Conservation (phyloP, 257 asterid genomes). For the Solanum rostratum region DNA sequence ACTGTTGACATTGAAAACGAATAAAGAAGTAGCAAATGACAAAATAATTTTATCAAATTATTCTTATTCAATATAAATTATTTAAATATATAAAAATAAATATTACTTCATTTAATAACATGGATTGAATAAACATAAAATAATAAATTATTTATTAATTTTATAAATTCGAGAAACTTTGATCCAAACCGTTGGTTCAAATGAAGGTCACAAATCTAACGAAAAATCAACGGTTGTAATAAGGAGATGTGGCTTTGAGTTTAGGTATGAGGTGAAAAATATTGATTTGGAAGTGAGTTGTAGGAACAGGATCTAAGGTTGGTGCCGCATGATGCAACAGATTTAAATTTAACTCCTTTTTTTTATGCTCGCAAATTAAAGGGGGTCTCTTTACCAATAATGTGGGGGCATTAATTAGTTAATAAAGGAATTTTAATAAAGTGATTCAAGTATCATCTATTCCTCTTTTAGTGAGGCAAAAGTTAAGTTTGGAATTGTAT, state of each 20-base stretch:
- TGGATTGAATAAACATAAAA: too few species aligned
- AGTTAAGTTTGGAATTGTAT: neutral
- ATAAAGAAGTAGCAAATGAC: too few species aligned
- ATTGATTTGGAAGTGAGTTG: neutral
- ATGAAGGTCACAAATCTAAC: neutral
- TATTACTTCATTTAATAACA: too few species aligned
- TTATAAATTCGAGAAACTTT: too few species aligned
- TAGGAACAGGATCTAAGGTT: neutral
- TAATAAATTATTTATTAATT: too few species aligned
- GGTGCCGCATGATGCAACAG: slow-evolving; percentile 7
- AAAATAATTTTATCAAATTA: too few species aligned
- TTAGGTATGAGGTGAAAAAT: neutral
- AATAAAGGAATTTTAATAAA: neutral
- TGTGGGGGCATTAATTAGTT: neutral
- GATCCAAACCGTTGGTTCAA: neutral
- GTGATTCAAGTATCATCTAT: neutral
- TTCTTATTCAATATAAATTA: too few species aligned
- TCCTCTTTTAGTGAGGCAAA: neutral
- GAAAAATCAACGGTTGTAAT: neutral
- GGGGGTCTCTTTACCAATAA: neutral
- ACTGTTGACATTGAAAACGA: too few species aligned
- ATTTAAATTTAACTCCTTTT: neutral
- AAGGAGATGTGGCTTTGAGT: neutral
- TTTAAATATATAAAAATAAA: too few species aligned
- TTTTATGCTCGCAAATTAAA: neutral